Evolutionary conservation across 768 basidiomycete species (phyloP), one percentile per base, ranked within the genome.

Genomic region (Agrocybe pediades): DNA sequence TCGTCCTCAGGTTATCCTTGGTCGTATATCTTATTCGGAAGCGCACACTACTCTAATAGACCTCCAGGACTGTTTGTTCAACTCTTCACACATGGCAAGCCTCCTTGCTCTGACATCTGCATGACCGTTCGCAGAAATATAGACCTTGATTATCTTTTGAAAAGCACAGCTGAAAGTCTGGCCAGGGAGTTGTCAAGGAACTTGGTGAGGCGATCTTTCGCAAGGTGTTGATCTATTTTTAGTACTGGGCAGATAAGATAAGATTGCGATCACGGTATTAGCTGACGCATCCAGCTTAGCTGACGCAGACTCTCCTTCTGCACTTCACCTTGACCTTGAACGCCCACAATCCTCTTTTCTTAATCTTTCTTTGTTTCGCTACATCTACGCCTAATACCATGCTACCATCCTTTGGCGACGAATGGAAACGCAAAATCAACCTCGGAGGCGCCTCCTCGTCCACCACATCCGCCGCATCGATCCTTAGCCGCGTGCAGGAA

Each of bases 151-250:
- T 26, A 71, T 73, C 1, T 84, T 0, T 72, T 82, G 13, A 70
- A 74, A 61, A 59, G 79, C 43, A 66, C 78, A 5, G 77, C 79
- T 3, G 80, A 85, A 0, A 81, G 86, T 0, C 68, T 95, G 7
- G 78, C 94, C 4, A 79, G 89, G 41, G 89, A 92, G 65, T 69
- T 95, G 25, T 95, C 86, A 64, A 74, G 91, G 1, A 78, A 78
- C 0, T 82, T 82, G 41, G 84, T 94, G 1, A 74, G 90, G 23
- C 60, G 75, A 13, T 79, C 84, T n/a, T n/a, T n/a, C n/a, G n/a
- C n/a, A n/a, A n/a, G n/a, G n/a, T n/a, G n/a, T n/a, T n/a, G n/a
- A n/a, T n/a, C n/a, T n/a, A n/a, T n/a, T n/a, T n/a, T n/a, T n/a
- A n/a, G n/a, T n/a, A n/a, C n/a, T n/a, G n/a, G n/a, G n/a, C n/a